Percentiles rank a stretch among this genome's conserved stretches.
These are phyloP conservation scores for Mycena maculata DNA, from an alignment of 768 basidiomycete species.

Conservation along the genomic window DNA sequence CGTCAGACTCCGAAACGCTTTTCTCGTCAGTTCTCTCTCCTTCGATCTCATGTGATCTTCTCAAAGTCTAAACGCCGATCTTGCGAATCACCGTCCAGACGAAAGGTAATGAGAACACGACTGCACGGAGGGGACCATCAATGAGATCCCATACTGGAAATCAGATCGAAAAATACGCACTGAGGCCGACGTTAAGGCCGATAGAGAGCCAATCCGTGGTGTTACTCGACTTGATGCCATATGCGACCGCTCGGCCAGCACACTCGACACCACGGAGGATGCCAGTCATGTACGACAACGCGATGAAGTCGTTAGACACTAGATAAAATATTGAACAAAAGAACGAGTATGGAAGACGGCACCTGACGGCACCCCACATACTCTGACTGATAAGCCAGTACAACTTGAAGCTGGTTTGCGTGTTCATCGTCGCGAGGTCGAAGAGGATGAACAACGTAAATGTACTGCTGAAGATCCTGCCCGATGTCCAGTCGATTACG, in stretches of 20 bases:
- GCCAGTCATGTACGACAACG: constrained; percentile 49
- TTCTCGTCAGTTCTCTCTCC: constrained; percentile 19
- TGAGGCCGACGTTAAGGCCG: constrained; percentile 47
- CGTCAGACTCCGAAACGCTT: constrained; percentile 14
- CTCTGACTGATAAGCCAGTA: constrained; percentile 49
- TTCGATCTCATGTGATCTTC: constrained; percentile 37
- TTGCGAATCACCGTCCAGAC: constrained; percentile 46
- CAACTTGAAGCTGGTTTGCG: constrained; percentile 45
- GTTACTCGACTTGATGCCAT: constrained; percentile 47
- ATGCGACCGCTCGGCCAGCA: constrained; percentile 48
- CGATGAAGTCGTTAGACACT: constrained; percentile 50
- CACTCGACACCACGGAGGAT: constrained; percentile 48
- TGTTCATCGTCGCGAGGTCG: constrained; percentile 48
- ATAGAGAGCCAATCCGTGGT: constrained; percentile 49
- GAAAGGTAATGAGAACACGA: constrained; percentile 46
- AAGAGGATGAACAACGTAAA: constrained; percentile 47
- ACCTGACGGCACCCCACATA: constrained; percentile 21
- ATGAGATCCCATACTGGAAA: no score
- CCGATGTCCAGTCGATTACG: constrained; percentile 49
- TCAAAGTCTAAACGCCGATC: constrained; percentile 44
- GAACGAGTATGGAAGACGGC: background rate
- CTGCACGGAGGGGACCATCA: no score
- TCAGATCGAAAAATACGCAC: constrained; percentile 36
- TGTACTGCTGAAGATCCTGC: constrained; percentile 42
- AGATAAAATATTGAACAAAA: background rate